Conservation (phyloP, 1,284 basidiomycete genomes). For the Gymnopus androsaceus region DNA sequence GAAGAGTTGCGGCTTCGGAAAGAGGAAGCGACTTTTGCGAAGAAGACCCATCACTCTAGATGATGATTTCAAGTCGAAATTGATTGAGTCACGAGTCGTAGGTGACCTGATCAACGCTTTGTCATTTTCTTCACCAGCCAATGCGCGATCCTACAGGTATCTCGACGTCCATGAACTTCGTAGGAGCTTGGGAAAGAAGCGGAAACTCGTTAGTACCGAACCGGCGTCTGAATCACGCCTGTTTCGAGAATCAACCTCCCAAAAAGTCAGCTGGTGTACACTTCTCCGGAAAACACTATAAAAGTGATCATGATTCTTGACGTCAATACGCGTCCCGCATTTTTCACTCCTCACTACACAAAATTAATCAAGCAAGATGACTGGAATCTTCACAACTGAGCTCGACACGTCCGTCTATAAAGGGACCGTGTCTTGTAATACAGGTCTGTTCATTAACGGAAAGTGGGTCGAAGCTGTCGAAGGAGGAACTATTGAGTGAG, state of each 20-base stretch:
- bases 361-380: not conserved
- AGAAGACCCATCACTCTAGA: slow-evolving; percentile 4
- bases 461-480: slow-evolving; percentile 65
- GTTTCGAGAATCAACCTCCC: no score
- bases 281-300: no score
- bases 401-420: slow-evolving; percentile 59
- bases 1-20: slow-evolving; percentile 1
- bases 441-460: slow-evolving; percentile 75
- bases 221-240: no score
- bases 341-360: not conserved
- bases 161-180: no score
- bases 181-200: no score
- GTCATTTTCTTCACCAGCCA: no score
- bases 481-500: slow-evolving; percentile 58
- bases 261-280: no score
- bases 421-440: slow-evolving; percentile 57
- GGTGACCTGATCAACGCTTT: no score
- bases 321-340: not conserved
- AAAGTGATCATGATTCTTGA: no score
- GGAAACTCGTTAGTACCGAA: no score
- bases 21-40: slow-evolving; percentile 1
- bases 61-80: slow-evolving; percentile 5
- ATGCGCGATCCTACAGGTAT: no score
- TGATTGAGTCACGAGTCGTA: no score
- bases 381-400: slow-evolving; percentile 7